A percentile compares a stretch with the other conserved stretches of the same genome.
Conservation (phyloP, 2,329 filamentous ascomycete genomes). For the Xylariomycetidae sp. region DNA sequence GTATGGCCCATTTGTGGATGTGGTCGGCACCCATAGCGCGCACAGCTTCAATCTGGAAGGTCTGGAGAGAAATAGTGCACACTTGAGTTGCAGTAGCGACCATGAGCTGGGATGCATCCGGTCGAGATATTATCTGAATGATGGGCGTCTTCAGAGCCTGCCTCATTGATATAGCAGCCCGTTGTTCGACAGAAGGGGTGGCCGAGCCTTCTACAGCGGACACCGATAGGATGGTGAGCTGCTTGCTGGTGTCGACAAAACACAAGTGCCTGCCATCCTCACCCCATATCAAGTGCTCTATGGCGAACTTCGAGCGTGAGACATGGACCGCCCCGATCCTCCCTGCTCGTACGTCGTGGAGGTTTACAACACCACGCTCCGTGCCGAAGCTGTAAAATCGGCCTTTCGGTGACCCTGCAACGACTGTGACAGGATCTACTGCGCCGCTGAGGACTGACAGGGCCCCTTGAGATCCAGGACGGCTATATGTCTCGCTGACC, state of each 20-base stretch:
- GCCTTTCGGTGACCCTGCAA: conserved; percentile 10
- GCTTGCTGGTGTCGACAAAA: conserved; percentile 13
- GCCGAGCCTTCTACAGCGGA: neutral
- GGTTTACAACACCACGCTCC: conserved; percentile 13
- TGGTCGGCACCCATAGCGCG: too few species aligned
- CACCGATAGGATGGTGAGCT: conserved; percentile 11
- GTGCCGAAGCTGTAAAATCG: conserved; percentile 20
- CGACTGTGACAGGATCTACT: conserved; percentile 17
- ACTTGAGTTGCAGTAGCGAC: neutral
- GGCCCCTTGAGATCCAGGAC: neutral
- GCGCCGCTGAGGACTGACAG: conserved; percentile 1
- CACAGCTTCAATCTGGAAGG: neutral
- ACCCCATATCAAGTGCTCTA: conserved; percentile 21
- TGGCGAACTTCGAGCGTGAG: conserved; percentile 11
- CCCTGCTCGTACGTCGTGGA: conserved; percentile 12
- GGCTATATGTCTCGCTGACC: conserved; percentile 7
- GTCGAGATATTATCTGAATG: conserved; percentile 12
- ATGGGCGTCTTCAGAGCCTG: conserved; percentile 9
- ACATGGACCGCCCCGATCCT: conserved; percentile 6
- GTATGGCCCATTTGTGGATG: too few species aligned
- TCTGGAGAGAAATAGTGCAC: neutral
- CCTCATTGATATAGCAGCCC: conserved; percentile 4
- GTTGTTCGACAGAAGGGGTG: neutral
- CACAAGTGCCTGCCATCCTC: conserved; percentile 12
- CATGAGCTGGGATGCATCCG: neutral